Percentiles rank a stretch among this genome's conserved stretches.
These are phyloP conservation scores for Yamadazyma sp. DNA, from an alignment of 1,139 yeast genomes.

Conservation along the genomic window DNA sequence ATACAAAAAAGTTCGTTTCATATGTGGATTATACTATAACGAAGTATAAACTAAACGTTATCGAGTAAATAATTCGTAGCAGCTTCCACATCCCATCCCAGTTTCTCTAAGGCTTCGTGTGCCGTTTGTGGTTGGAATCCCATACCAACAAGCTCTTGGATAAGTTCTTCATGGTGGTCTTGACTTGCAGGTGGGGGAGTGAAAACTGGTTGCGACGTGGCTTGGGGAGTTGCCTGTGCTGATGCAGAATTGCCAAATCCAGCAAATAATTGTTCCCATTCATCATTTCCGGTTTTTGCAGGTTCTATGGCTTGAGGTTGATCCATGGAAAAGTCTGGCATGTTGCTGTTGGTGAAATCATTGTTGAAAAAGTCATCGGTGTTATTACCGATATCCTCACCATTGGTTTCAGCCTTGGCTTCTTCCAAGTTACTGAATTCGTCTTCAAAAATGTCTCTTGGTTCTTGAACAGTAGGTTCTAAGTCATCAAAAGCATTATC, in stretches of 20 bases:
- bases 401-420: slow-evolving; percentile 31
- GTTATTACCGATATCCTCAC: slow-evolving; percentile 27
- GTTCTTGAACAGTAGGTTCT: slow-evolving; percentile 32
- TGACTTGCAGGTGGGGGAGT: slow-evolving; percentile 4
- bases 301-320: slow-evolving; percentile 8
- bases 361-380: slow-evolving; percentile 29
- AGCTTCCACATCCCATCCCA: slow-evolving; percentile 74
- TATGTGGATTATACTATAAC: background rate
- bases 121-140: slow-evolving; percentile 76
- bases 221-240: slow-evolving; percentile 13
- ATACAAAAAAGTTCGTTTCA: background rate
- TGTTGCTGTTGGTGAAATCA: slow-evolving; percentile 40
- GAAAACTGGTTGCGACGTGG: slow-evolving; percentile 5
- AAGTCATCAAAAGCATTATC: slow-evolving; percentile 41
- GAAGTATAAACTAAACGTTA: slow-evolving; percentile 38
- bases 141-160: slow-evolving; percentile 80
- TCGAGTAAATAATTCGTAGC: slow-evolving; percentile 86
- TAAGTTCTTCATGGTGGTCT: slow-evolving; percentile 1
- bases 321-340: slow-evolving; percentile 26
- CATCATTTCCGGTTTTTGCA: slow-evolving; percentile 50
- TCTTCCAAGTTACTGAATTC: slow-evolving; percentile 41
- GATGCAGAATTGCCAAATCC: slow-evolving; percentile 70
- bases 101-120: slow-evolving; percentile 61
- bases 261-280: slow-evolving; percentile 93
- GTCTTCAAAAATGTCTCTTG: slow-evolving; percentile 37